Evolutionary conservation across 768 basidiomycete genomes (phyloP).

Genomic region (Amanita thiersii): DNA sequence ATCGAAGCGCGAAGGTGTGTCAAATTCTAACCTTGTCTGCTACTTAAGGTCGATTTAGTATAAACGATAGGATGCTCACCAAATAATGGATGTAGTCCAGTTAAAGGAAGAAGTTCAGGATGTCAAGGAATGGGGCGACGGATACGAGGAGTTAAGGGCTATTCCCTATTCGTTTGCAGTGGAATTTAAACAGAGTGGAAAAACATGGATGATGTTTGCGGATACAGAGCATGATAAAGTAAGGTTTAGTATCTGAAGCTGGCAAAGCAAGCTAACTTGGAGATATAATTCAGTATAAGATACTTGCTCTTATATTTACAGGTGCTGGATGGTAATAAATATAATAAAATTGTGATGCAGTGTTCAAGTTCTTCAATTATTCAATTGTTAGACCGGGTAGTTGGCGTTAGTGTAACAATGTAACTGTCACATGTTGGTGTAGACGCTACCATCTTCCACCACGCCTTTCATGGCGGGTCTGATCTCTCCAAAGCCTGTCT

Average conservation of each 20-base stretch:
- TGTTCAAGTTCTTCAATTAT: not conserved
- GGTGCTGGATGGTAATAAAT: conserved; percentile 28
- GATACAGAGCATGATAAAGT: conserved; percentile 63
- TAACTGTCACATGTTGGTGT: conserved; percentile 7
- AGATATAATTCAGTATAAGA: conserved; percentile 25
- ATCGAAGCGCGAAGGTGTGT: conserved; percentile 42
- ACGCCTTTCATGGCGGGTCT: conserved; percentile 48
- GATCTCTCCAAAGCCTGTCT: conserved; percentile 53
- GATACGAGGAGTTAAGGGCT: conserved; percentile 58
- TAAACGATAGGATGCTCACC: conserved; percentile 26
- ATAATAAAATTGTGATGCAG: not conserved
- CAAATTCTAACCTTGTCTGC: not conserved
- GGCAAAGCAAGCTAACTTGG: conserved; percentile 2
- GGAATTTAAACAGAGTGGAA: conserved; percentile 42
- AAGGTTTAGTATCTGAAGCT: conserved; percentile 6
- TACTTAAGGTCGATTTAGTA: conserved; percentile 2
- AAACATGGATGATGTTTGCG: conserved; percentile 49
- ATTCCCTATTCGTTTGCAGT: conserved; percentile 62
- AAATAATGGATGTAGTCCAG: conserved; percentile 32
- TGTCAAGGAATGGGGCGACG: conserved; percentile 57
- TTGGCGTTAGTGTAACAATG: conserved; percentile 1
- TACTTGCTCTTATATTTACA: conserved; percentile 38
- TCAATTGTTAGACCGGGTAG: not conserved
- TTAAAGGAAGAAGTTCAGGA: conserved; percentile 37
- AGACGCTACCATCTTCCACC: conserved; percentile 15